Conservation (phyloP, 768 basidiomycete species). For the Rhizopogon vesiculosus region DNA sequence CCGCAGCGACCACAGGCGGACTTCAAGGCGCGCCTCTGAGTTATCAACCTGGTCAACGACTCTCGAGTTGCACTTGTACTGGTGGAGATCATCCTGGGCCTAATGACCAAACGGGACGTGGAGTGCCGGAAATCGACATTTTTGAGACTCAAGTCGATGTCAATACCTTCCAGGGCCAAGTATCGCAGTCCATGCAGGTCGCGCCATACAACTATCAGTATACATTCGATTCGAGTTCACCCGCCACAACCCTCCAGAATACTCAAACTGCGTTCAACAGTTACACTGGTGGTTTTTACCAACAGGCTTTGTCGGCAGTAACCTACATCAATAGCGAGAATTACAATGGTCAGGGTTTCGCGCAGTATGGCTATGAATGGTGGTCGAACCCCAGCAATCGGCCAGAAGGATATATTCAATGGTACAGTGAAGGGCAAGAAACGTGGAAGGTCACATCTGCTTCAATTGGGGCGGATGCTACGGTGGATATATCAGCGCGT, state of each 20-base stretch:
- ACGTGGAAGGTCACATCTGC: slow-evolving; percentile 71
- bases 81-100: slow-evolving; percentile 90
- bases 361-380: slow-evolving; percentile 74
- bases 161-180: slow-evolving; percentile 47
- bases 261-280: slow-evolving; percentile 50
- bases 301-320: slow-evolving; percentile 72
- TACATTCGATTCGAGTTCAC: slow-evolving; percentile 47
- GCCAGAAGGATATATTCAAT: slow-evolving; percentile 75
- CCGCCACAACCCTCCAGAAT: slow-evolving; percentile 53
- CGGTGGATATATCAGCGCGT: slow-evolving; percentile 54
- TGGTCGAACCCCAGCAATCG: slow-evolving; percentile 69
- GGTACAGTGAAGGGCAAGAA: slow-evolving; percentile 62
- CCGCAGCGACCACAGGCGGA: slow-evolving; percentile 51
- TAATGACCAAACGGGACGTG: slow-evolving; percentile 52
- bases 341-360: slow-evolving; percentile 53
- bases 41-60: slow-evolving; percentile 79
- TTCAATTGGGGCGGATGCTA: slow-evolving; percentile 63
- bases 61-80: slow-evolving; percentile 86
- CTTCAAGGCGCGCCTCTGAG: slow-evolving; percentile 54
- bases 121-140: slow-evolving; percentile 91
- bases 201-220: slow-evolving; percentile 78
- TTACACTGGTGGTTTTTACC: slow-evolving; percentile 67
- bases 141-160: slow-evolving; percentile 77
- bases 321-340: slow-evolving; percentile 47
- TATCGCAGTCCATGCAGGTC: slow-evolving; percentile 77